Base-by-base conservation (phyloP, 2,329 filamentous ascomycete species). In the Ceratocystis harringtonii region DNA sequence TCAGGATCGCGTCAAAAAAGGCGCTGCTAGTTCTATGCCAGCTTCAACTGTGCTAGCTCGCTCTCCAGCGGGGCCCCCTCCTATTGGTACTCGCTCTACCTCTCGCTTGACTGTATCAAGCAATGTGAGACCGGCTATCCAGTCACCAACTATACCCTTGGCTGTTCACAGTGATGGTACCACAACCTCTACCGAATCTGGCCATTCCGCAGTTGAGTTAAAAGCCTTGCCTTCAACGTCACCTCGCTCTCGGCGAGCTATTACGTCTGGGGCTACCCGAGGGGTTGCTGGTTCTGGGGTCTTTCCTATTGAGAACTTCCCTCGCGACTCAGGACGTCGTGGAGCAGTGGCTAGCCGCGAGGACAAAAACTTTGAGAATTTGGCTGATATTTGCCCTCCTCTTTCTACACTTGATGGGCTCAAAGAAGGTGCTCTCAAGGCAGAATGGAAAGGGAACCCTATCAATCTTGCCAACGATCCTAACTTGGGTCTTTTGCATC, bases 401-500 rank as follows among this genome's bases (percentile, higher is more conserved):
- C 72, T 85, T 52, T 76, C 78, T 65, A 85, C 86, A 1, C 80
- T 94, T 3, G 84, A 85, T 6, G 32, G 36, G 1, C 77, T 78
- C 69, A 85, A 85, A 71, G 76, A 81, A 63, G 90, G 89, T 73
- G 83, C 81, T 52, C 80, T 94, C 70, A 92, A 92, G 78, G 86
- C 89, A 30, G 90, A 95, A 68, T 95, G 90, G 89, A 94, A 92
- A 77, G 89, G 89, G 6, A 83, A 85, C 68, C 82, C 86, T 48
- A 83, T 94, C 69, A 88, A 95, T 72, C 83, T 96, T 58, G 83
- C 80, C 74, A 79, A 81, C 67, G 90, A 95, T 71, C 84, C 87
- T 5, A 80, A 92, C 70, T 79, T 81, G 28, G 73, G 84, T 66
- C 78, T 90, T 48, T 83, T 96, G 52, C 89, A 94, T 73, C 82